These are phyloP conservation scores for Pythium sukuiense DNA, from an alignment of 352 stramenopile genomes.

Conservation along the genomic window DNA sequence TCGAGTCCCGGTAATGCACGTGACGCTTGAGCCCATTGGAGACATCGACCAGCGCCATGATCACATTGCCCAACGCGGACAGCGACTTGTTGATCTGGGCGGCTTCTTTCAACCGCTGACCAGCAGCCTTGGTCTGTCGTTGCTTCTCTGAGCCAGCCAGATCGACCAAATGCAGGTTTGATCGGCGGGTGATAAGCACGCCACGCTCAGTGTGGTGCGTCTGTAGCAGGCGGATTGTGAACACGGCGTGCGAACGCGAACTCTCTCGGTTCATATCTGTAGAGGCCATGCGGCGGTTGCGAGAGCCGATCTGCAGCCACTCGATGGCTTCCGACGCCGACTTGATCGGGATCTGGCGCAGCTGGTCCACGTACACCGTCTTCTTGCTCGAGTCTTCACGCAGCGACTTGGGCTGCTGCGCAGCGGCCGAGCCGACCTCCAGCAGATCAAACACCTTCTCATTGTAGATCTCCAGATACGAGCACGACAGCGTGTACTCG, in stretches of 20 bases:
- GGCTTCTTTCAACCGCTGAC: constrained; percentile 86
- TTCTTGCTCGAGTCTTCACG: constrained; percentile 75
- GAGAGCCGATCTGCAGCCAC: constrained; percentile 68
- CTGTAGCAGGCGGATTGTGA: constrained; percentile 93
- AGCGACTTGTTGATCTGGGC: constrained; percentile 91
- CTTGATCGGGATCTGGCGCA: constrained; percentile 65
- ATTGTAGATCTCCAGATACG: constrained; percentile 92
- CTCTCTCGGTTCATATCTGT: constrained; percentile 98
- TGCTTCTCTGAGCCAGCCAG: constrained; percentile 89
- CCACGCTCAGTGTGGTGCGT: constrained; percentile 60
- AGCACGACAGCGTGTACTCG: constrained; percentile 71
- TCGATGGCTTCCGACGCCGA: constrained; percentile 67
- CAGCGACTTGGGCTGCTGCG: constrained; percentile 60
- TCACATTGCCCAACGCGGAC: constrained; percentile 86
- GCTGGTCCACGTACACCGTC: constrained; percentile 77
- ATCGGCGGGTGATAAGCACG: constrained; percentile 64
- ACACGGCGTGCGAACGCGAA: constrained; percentile 96
- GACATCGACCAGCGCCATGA: constrained; percentile 86
- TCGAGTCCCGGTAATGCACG: constrained; percentile 87
- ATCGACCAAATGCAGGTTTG: constrained; percentile 85
- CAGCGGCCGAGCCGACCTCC: constrained; percentile 47
- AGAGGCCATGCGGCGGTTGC: constrained; percentile 92
- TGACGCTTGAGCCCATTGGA: constrained; percentile 79
- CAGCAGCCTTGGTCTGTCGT: constrained; percentile 71
- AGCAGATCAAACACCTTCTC: constrained; percentile 89